Evolutionary conservation across 108 stramenopile species (phyloP).

Genomic region (Cyclotella distinguenda): DNA sequence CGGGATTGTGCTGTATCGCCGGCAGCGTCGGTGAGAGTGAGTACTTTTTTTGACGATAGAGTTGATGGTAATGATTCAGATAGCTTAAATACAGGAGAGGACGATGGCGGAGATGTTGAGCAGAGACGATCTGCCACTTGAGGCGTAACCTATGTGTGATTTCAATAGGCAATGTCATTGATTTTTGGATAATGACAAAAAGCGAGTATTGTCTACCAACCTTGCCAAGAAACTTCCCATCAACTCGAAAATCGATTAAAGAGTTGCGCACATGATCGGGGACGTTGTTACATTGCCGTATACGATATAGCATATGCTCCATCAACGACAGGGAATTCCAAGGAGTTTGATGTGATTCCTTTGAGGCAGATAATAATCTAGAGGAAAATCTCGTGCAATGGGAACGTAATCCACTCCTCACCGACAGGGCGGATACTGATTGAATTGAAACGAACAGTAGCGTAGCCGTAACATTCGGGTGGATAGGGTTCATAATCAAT

Average conservation of each 20-base stretch:
- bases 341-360: neutral
- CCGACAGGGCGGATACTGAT: neutral
- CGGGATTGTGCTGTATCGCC: conserved; percentile 55
- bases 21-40: conserved; percentile 49
- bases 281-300: conserved; percentile 60
- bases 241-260: conserved; percentile 59
- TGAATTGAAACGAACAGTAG: neutral
- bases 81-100: conserved; percentile 11
- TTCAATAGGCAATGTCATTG: neutral
- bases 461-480: neutral
- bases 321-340: conserved; percentile 39
- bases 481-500: too few species aligned
- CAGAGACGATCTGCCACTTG: conserved; percentile 57
- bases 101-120: neutral
- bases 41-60: neutral
- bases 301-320: conserved; percentile 75
- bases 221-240: conserved; percentile 66
- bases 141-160: conserved; percentile 20
- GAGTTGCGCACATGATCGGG: conserved; percentile 50
- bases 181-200: too few species aligned
- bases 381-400: neutral
- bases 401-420: neutral
- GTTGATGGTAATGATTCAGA: neutral
- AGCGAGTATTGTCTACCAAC: too few species aligned
- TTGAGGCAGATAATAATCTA: neutral